These are phyloP conservation scores for Penicillium sp. DNA, from an alignment of 2,329 filamentous ascomycete genomes.

Conservation along the genomic window DNA sequence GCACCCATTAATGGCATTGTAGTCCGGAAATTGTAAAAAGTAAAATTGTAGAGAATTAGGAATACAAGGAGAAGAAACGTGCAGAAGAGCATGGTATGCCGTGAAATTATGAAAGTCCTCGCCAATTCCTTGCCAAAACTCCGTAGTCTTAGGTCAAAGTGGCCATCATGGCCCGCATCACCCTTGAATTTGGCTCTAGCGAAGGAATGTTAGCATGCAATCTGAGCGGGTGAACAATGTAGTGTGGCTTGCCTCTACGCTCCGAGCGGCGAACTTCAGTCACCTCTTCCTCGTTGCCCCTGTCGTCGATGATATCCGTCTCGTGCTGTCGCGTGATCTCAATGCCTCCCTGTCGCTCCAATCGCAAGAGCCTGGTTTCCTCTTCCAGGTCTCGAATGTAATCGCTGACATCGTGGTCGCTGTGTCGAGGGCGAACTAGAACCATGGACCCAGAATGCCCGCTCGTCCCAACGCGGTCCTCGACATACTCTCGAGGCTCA, in stretches of 20 bases:
- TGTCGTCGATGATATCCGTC: constrained; percentile 35
- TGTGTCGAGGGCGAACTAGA: constrained; percentile 48
- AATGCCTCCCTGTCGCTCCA: constrained; percentile 50
- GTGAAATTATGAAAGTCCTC: constrained; percentile 7
- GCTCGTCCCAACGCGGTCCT: constrained; percentile 42
- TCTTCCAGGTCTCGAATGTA: constrained; percentile 72
- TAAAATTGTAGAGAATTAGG: constrained; percentile 7
- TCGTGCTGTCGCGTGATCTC: constrained; percentile 30
- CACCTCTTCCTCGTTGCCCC: constrained; percentile 51
- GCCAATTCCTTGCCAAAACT: background rate
- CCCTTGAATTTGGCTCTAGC: constrained; percentile 62
- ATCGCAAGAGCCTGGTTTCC: constrained; percentile 58
- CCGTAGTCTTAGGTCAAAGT: constrained; percentile 59
- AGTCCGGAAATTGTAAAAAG: background rate
- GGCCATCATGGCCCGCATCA: constrained; percentile 68
- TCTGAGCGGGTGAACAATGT: background rate
- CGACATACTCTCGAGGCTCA: constrained; percentile 36
- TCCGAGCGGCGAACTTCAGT: constrained; percentile 70
- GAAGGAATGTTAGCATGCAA: constrained; percentile 14
- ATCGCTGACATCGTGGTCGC: constrained; percentile 65
- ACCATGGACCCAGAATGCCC: constrained; percentile 50
- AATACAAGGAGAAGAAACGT: constrained; percentile 6
- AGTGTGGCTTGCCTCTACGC: constrained; percentile 72
- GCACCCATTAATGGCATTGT: constrained; percentile 5
- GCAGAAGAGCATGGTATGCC: constrained; percentile 4